Evolutionary conservation across 2,329 filamentous ascomycete species (phyloP).

Genomic region (Aspergillus pseudoglaucus): DNA sequence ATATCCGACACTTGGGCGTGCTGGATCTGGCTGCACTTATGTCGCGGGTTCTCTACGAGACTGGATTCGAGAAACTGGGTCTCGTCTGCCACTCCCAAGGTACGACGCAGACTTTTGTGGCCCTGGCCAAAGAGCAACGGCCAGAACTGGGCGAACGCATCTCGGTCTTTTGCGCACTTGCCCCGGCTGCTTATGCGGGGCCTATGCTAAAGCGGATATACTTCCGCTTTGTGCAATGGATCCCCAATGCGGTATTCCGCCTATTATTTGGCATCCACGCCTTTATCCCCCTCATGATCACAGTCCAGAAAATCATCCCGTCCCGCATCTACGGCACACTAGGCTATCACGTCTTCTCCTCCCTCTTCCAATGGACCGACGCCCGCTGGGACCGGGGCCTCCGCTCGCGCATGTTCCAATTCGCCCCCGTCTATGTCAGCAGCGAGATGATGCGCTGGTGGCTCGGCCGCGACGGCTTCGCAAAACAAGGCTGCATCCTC

Average conservation of each 20-base stretch:
- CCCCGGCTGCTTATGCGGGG: slow-evolving; percentile 84
- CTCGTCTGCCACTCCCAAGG: slow-evolving; percentile 86
- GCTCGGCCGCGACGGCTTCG: slow-evolving; percentile 82
- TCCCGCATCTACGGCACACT: slow-evolving; percentile 67
- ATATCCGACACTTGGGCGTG: slow-evolving; percentile 87
- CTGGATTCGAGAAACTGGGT: slow-evolving; percentile 73
- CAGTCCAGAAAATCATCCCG: slow-evolving; percentile 63
- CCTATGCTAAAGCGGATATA: slow-evolving; percentile 79
- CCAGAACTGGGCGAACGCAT: slow-evolving; percentile 77
- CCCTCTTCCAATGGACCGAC: slow-evolving; percentile 85
- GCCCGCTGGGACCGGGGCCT: slow-evolving; percentile 74
- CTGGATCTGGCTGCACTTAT: slow-evolving; percentile 78
- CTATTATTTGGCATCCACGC: slow-evolving; percentile 84
- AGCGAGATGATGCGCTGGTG: slow-evolving; percentile 93
- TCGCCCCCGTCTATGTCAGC: slow-evolving; percentile 83
- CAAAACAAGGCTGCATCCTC: slow-evolving; percentile 77
- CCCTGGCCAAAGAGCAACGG: slow-evolving; percentile 80
- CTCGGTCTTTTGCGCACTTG: slow-evolving; percentile 83
- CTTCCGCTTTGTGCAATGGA: slow-evolving; percentile 82
- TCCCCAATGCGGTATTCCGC: slow-evolving; percentile 69
- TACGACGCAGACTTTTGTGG: slow-evolving; percentile 80
- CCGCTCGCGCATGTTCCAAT: slow-evolving; percentile 80
- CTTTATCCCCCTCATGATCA: slow-evolving; percentile 92
- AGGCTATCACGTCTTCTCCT: slow-evolving; percentile 83
- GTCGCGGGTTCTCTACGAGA: slow-evolving; percentile 72